These are phyloP conservation scores for Pelargonium cotyledonis DNA, from an alignment of 441 rosid species.

Conservation along the genomic window DNA sequence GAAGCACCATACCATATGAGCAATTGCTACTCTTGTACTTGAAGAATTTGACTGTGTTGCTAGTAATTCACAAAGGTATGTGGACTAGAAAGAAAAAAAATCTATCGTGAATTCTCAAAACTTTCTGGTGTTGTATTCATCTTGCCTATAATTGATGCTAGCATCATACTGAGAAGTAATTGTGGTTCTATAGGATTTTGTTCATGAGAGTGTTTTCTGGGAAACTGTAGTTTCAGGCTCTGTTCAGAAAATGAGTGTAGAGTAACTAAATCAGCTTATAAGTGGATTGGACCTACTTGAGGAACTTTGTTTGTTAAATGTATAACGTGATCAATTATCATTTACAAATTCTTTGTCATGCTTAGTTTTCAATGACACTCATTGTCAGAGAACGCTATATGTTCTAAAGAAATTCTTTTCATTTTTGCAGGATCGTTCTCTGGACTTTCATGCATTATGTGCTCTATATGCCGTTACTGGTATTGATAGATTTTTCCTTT, in stretches of 20 bases:
- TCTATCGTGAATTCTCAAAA: background rate
- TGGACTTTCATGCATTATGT: conserved; percentile 73
- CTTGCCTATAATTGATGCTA: background rate
- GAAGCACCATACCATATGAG: background rate
- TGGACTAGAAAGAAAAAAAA: background rate
- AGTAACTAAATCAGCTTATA: background rate
- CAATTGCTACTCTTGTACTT: background rate
- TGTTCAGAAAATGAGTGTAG: background rate
- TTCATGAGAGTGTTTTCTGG: background rate
- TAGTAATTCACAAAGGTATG: background rate
- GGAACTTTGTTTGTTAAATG: background rate
- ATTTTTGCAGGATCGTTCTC: conserved; percentile 82
- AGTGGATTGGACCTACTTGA: background rate
- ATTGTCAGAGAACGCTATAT: background rate
- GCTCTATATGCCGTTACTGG: conserved; percentile 98
- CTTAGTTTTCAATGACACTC: background rate
- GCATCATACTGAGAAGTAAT: background rate
- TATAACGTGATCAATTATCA: background rate
- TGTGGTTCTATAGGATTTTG: background rate
- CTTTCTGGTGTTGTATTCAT: background rate
- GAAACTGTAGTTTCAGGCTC: background rate
- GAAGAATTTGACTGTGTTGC: background rate
- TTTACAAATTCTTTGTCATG: background rate
- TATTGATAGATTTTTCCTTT: conserved; percentile 25
- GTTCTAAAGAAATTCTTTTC: background rate